Evolutionary conservation across 257 asterid genomes (phyloP).

Genomic region (Solanum virginianum): DNA sequence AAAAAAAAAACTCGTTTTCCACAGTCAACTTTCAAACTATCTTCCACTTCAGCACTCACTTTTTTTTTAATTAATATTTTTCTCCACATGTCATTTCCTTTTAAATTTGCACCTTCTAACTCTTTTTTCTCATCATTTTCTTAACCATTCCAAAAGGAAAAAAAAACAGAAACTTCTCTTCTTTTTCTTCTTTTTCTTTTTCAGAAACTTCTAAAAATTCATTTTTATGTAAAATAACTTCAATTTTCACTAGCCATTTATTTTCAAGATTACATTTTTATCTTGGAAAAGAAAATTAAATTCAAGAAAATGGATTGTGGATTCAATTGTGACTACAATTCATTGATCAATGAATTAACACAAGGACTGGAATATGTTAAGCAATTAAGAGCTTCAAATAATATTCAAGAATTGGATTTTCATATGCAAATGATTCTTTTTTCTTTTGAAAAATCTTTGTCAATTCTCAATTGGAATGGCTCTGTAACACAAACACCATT

Average conservation of each 20-base stretch:
- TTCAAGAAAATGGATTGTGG: constrained; percentile 31
- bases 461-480: constrained; percentile 49
- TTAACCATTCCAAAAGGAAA: not conserved
- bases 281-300: not conserved
- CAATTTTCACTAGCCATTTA: not conserved
- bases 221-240: not conserved
- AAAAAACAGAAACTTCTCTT: not conserved
- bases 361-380: constrained; percentile 70
- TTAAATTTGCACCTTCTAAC: constrained; percentile 20
- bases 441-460: constrained; percentile 62
- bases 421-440: constrained; percentile 56
- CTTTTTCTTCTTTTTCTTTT: not conserved
- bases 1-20: constrained; percentile 48
- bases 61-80: not conserved
- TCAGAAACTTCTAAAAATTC: not conserved
- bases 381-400: constrained; percentile 37
- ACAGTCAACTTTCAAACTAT: constrained; percentile 51
- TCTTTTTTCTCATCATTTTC: constrained; percentile 7
- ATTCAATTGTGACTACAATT: constrained; percentile 26
- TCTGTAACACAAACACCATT: constrained; percentile 15
- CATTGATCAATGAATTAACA: constrained; percentile 47
- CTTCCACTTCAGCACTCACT: constrained; percentile 7
- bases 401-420: constrained; percentile 25
- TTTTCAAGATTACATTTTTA: not conserved
- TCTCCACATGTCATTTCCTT: constrained; percentile 28